Evolutionary conservation across 306 rosid species (phyloP), one percentile per base, ranked within the genome.

Genomic region (Acacia melanoxylon): DNA sequence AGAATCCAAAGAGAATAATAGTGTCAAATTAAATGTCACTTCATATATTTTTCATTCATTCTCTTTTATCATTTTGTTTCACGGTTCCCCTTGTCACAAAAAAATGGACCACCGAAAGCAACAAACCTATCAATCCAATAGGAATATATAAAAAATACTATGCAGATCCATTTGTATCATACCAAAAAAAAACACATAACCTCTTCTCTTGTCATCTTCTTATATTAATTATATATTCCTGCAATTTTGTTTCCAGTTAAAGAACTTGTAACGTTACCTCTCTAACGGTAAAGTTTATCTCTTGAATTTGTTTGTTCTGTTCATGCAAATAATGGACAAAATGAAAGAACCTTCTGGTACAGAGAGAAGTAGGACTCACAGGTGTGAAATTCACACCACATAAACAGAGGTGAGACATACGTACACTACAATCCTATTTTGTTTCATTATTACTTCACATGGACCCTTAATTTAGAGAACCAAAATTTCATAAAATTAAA

Each of bases 41-140:
- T 77, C 78, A 72, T 74, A 3, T 58, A n/a, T 58, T 25, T 68
- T 74, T 44, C 75, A 82, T 72, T 69, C 49, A 85, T 72, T 69
- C 63, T 82, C 59, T 85, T 83, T 83, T 80, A 86, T 82, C 86
- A 79, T 63, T 44, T 75, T 82, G 80, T 79, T 84, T 71, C 82
- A 45, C 40, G 83, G 83, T 84, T 62, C 67, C 71, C 16, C 51
- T 40, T 79, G 73, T 29, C 17, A 49, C 69, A 51, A 56, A 56
- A 56, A 20, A 19, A 22, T 82, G 83, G 87, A 80, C 86, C 88
- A 80, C 88, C 87, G 81, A 83, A 87, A 87, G 88, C 78, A 72
- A 29, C 61, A 46, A 71, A 29, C 31, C 6, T 5, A 4, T n/a
- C 42, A 35, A 68, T 54, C 10, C 31, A 10, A 1, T 58, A 58